These are phyloP conservation scores for Colletotrichum musae DNA, from an alignment of 2,329 filamentous ascomycete species.

Conservation along the genomic window DNA sequence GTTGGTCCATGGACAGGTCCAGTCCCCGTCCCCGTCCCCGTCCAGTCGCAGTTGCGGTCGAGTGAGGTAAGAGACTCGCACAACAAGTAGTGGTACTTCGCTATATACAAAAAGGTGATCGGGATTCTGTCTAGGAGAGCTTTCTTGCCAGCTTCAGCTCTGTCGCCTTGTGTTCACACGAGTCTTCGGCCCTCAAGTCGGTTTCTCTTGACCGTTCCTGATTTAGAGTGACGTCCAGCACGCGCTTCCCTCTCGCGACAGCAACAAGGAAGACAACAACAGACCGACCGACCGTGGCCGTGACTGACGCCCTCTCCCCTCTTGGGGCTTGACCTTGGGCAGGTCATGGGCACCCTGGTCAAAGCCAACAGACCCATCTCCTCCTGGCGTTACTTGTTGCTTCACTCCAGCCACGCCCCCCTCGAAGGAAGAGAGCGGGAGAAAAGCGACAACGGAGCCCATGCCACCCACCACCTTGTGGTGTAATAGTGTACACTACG, in stretches of 20 bases:
- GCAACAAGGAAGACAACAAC: not conserved
- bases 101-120: constrained; percentile 6
- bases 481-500: not conserved
- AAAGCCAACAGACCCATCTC: constrained; percentile 37
- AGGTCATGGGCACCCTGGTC: constrained; percentile 37
- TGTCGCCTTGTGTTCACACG: too few species aligned
- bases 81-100: constrained; percentile 25
- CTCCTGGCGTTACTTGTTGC: constrained; percentile 51
- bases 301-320: constrained; percentile 16
- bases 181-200: too few species aligned
- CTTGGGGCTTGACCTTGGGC: constrained; percentile 31
- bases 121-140: not conserved
- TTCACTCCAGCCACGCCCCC: constrained; percentile 49
- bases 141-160: too few species aligned
- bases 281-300: constrained; percentile 40
- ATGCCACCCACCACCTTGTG: constrained; percentile 13
- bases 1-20: constrained; percentile 24
- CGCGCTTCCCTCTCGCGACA: too few species aligned
- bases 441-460: constrained; percentile 28
- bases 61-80: constrained; percentile 25
- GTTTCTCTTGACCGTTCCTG: not conserved
- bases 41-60: constrained; percentile 39
- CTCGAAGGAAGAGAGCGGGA: constrained; percentile 2
- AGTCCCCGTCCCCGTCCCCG: constrained; percentile 17
- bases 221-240: too few species aligned